These are phyloP conservation scores for Anisodus acutangulus DNA, from an alignment of 257 asterid species.

Conservation along the genomic window DNA sequence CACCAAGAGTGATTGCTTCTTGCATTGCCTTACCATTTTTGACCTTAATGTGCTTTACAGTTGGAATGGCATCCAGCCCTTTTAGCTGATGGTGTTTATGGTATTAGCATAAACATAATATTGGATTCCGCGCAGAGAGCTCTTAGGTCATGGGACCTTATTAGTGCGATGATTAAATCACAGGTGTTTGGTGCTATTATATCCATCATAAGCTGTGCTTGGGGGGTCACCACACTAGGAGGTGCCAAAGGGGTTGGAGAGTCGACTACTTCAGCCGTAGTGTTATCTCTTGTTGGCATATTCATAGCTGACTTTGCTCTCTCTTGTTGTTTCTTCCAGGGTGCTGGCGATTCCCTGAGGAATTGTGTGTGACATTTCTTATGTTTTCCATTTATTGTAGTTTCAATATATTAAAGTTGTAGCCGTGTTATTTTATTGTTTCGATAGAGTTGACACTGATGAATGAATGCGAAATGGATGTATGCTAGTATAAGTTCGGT, in stretches of 20 bases:
- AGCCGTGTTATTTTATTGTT: neutral
- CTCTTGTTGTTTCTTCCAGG: slow-evolving; percentile 83
- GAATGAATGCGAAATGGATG: neutral
- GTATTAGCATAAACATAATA: slow-evolving; percentile 82
- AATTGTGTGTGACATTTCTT: slow-evolving; percentile 55
- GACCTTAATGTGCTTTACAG: slow-evolving; percentile 81
- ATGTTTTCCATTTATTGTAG: slow-evolving; percentile 7
- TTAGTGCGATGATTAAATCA: slow-evolving; percentile 90
- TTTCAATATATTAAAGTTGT: neutral
- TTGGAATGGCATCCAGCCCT: slow-evolving; percentile 93
- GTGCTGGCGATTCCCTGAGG: slow-evolving; percentile 92
- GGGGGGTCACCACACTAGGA: slow-evolving; percentile 95
- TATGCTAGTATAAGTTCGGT: neutral
- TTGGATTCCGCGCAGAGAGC: slow-evolving; percentile 91
- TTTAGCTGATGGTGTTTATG: slow-evolving; percentile 78
- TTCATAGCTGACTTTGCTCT: slow-evolving; percentile 93
- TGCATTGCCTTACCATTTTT: slow-evolving; percentile 75
- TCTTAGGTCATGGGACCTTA: slow-evolving; percentile 81
- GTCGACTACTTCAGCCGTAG: slow-evolving; percentile 95
- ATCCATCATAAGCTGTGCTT: slow-evolving; percentile 90
- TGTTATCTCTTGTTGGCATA: slow-evolving; percentile 84
- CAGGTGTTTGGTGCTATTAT: slow-evolving; percentile 83
- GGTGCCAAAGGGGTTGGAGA: slow-evolving; percentile 99
- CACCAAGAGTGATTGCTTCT: slow-evolving; percentile 89
- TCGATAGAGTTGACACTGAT: neutral